phyloP scores from a whole-genome alignment of 2,329 filamentous ascomycete species.

The Periconia sp. region DNA sequence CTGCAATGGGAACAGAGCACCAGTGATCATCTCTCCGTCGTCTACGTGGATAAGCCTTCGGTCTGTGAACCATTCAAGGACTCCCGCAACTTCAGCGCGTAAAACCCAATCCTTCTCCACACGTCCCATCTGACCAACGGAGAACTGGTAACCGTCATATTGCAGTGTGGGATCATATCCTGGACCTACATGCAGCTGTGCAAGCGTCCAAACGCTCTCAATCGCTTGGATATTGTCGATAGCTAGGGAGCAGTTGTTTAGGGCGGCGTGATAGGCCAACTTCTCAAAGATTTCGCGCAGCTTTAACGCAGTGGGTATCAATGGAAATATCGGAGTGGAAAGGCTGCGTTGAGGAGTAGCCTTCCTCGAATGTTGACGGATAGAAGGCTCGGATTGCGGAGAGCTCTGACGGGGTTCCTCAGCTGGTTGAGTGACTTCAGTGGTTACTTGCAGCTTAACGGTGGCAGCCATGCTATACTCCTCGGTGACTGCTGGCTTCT shows the following conservation, averaged over 20 bases:
- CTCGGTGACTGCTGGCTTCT: no score
- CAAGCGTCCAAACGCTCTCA: not conserved
- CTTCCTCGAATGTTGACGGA: no score
- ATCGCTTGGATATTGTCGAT: not conserved
- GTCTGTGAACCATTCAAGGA: not conserved
- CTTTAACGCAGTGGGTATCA: not conserved
- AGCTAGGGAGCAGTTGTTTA: not conserved
- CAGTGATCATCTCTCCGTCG: not conserved
- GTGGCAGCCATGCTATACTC: no score
- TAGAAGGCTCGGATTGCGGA: no score
- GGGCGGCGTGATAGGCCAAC: not conserved
- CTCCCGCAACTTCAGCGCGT: not conserved
- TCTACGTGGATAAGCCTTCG: not conserved
- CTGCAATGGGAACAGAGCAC: not conserved
- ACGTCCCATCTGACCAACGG: not conserved
- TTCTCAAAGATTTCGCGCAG: not conserved
- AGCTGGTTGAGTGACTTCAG: no score
- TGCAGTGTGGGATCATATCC: not conserved
- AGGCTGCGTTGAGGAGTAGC: no score
- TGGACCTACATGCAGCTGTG: not conserved
- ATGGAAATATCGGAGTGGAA: no score
- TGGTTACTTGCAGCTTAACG: no score
- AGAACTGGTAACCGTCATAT: not conserved
- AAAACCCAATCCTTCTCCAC: conserved; percentile 1
- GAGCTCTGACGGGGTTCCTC: no score